Conservation (phyloP, 805 yeast genomes). For the Candida saitoana region DNA sequence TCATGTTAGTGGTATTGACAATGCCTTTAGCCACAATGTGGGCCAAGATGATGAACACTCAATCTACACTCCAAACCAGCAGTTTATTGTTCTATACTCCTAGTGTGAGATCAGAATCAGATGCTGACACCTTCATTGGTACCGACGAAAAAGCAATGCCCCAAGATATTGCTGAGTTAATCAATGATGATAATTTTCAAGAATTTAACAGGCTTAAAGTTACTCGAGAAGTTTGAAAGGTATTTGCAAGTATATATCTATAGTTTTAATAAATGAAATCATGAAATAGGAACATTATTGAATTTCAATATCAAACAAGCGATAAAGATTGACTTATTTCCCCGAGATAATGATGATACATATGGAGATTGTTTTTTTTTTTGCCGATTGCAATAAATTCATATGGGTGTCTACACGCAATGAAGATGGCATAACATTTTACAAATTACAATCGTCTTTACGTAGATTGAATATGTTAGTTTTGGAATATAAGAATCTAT, state of each 20-base stretch:
- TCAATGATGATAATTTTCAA: constrained; percentile 4
- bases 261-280: too few relatives aligned
- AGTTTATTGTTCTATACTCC: constrained; percentile 4
- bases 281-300: too few relatives aligned
- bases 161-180: constrained; percentile 1
- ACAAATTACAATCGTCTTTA: too few relatives aligned
- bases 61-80: constrained; percentile 12
- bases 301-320: too few relatives aligned
- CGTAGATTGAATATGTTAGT: too few relatives aligned
- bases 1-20: constrained; percentile 62
- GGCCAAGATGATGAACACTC: constrained; percentile 69
- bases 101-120: constrained; percentile 1
- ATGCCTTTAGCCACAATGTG: constrained; percentile 84
- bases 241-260: not conserved
- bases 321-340: too few relatives aligned
- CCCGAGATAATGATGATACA: too few relatives aligned
- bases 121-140: constrained; percentile 3
- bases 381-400: too few relatives aligned
- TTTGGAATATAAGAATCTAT: too few relatives aligned
- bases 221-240: constrained; percentile 10
- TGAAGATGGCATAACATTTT: too few relatives aligned
- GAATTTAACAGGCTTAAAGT: constrained; percentile 1
- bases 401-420: too few relatives aligned
- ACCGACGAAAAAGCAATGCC: constrained; percentile 3
- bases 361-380: too few relatives aligned